Evolutionary conservation across 495 filamentous ascomycete genomes (phyloP), one percentile per base, ranked within the genome.

Genomic region (Corynascus novoguineensis): DNA sequence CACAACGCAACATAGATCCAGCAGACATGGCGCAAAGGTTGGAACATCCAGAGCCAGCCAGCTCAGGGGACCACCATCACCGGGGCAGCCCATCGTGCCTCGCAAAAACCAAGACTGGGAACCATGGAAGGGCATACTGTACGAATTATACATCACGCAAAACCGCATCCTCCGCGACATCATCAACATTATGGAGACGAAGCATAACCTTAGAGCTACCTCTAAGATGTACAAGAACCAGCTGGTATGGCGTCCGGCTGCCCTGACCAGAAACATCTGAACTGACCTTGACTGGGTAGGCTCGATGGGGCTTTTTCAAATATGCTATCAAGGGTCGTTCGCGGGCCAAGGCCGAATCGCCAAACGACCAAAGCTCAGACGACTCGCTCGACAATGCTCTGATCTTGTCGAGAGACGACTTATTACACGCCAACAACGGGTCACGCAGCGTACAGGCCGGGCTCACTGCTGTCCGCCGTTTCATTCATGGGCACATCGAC

Each of bases 191-290:
- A 71, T 71, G 68, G 66, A 69, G 12, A 46, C 47, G 4, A 60
- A 45, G 4, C 55, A 69, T 45, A 65, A 67, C 25, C 35, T 71
- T 25, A 55, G 53, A 29, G 68, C 64, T 10, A 71, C 68, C 61
- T 70, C 66, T 7, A 71, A 68, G 46, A 71, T 71, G 68, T 71
- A 69, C 55, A 71, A 71, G 31, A 67, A 65, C 48, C 68, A 71
- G 31, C 63, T 71, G 27, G 60, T 15, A 38, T 15, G 35, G 14
- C 35, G 35, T n/a, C 35, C 35, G 35, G 35, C 4, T 5, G 31
- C 5, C 6, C 14, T 38, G 15, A n/a, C 17, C 17, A 6, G 35
- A n/a, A 38, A 38, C 35, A 14, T 5, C 14, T 8, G 1, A n/a
- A 38, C 35, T 38, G 17, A 38, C 35, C 17, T 3, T 37, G n/a